Evolutionary conservation across 305 asterid species (phyloP).

Genomic region (Ruellia speciosa): DNA sequence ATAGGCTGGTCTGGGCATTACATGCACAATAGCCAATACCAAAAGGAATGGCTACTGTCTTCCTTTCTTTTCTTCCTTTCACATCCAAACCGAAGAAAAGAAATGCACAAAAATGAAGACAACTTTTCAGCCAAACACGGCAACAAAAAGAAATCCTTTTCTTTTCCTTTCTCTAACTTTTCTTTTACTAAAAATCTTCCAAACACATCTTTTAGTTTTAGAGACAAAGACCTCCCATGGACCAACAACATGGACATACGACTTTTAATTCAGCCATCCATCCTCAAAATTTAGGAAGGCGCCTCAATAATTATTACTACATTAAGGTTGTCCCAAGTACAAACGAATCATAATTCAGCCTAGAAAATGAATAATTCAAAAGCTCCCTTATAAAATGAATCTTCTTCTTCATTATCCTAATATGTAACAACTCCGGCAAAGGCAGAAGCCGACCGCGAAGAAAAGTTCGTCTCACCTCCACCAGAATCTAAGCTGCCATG

Average conservation of each 20-base stretch:
- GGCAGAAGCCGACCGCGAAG: conserved; percentile 37
- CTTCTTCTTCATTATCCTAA: conserved; percentile 18
- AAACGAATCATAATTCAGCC: background rate
- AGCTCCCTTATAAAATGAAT: background rate
- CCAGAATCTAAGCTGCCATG: conserved; percentile 40
- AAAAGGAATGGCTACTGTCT: too few species aligned
- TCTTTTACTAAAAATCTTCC: too few species aligned
- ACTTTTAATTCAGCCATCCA: conserved; percentile 21
- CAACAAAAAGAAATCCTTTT: too few species aligned
- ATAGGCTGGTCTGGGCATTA: too few species aligned
- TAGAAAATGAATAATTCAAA: too few species aligned
- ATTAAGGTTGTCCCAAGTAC: background rate
- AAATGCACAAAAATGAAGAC: too few species aligned
- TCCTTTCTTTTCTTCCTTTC: too few species aligned
- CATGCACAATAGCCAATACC: too few species aligned
- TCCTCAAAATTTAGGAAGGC: conserved; percentile 30
- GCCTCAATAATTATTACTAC: background rate
- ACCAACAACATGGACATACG: too few species aligned
- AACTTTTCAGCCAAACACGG: too few species aligned
- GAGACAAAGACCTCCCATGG: background rate
- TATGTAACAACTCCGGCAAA: conserved; percentile 40
- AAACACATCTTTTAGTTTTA: background rate
- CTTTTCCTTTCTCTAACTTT: too few species aligned
- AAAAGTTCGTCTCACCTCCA: conserved; percentile 32
- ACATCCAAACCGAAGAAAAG: too few species aligned